Percentiles rank a stretch among this genome's conserved stretches.
These are phyloP conservation scores for Vitis cinerea DNA, from an alignment of 164 flowering plant genomes.

Conservation along the genomic window DNA sequence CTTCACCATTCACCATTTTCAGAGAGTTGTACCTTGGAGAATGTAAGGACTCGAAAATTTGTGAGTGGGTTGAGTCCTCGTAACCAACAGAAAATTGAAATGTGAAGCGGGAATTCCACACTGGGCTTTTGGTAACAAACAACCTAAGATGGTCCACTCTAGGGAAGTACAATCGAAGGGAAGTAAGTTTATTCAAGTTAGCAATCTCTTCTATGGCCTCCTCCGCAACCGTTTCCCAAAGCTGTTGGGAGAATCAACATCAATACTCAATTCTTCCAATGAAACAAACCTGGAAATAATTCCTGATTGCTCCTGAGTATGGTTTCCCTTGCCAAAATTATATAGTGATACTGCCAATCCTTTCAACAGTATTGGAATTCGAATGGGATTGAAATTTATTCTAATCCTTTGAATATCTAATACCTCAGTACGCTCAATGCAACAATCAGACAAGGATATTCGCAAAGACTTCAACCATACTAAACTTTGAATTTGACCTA, in stretches of 20 bases:
- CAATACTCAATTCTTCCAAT: constrained; percentile 23
- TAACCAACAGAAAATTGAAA: constrained; percentile 16
- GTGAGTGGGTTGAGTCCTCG: neutral
- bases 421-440: too few species aligned
- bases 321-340: neutral
- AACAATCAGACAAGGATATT: neutral
- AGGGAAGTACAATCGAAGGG: constrained; percentile 15
- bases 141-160: neutral
- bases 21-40: constrained; percentile 4
- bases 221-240: neutral
- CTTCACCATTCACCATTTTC: constrained; percentile 10
- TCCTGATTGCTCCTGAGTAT: neutral
- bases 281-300: constrained; percentile 2
- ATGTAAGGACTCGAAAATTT: neutral
- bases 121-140: neutral
- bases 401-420: too few species aligned
- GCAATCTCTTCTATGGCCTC: constrained; percentile 7
- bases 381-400: too few species aligned
- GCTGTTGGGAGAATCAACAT: neutral
- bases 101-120: constrained; percentile 4
- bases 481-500: neutral
- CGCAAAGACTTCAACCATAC: constrained; percentile 10
- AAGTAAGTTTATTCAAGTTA: neutral
- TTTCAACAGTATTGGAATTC: too few species aligned
- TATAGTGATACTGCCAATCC: too few species aligned